Base-by-base conservation (phyloP, 768 basidiomycete genomes). In the Artomyces pyxidatus region DNA sequence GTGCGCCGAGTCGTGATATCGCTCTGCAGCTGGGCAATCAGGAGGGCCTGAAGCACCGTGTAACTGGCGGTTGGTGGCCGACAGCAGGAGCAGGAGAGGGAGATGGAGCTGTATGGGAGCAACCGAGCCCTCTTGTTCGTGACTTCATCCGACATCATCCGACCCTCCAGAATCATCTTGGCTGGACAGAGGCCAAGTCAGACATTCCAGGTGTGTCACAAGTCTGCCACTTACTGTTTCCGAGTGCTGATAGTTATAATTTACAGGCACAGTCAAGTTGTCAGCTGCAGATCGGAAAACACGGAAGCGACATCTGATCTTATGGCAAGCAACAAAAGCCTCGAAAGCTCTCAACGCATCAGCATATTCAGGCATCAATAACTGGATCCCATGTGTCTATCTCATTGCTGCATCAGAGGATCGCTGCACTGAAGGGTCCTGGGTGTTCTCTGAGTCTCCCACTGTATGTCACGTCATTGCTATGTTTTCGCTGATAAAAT, bases 1-100 rank as follows among this genome's bases (percentile, higher is more conserved):
- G 63, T 14, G 67, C 71, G 0, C 72, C 73, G 14, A 71, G 72
- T 35, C 65, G 67, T 1, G 65, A 69, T 45, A 68, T 72, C 42
- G 70, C 71, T 2, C 29, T 51, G 6, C 52, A 67, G n/a, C 60
- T 72, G 8, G 55, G 63, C 0, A 37, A 54, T 11, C 37, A 51
- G 1, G 48, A 53, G 23, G 49, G 58, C 37, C 48, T 61, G 22
- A 43, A 43, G 26, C 5, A 43, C 10, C 21, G 21, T 3, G 27
- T 28, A 7, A 23, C 22, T 25, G 56, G 57, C 14, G 58, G 48
- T 42, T 59, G 58, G 56, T 27, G 29, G 42, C 37, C 27, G 19
- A 29, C 41, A 29, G 12, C 11, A 12, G n/a, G n/a, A n/a, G n/a
- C n/a, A n/a, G n/a, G n/a, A n/a, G n/a, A n/a, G n/a, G n/a, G n/a